These are phyloP conservation scores for Mycena sp. DNA, from an alignment of 1,284 basidiomycete species.

Conservation along the genomic window DNA sequence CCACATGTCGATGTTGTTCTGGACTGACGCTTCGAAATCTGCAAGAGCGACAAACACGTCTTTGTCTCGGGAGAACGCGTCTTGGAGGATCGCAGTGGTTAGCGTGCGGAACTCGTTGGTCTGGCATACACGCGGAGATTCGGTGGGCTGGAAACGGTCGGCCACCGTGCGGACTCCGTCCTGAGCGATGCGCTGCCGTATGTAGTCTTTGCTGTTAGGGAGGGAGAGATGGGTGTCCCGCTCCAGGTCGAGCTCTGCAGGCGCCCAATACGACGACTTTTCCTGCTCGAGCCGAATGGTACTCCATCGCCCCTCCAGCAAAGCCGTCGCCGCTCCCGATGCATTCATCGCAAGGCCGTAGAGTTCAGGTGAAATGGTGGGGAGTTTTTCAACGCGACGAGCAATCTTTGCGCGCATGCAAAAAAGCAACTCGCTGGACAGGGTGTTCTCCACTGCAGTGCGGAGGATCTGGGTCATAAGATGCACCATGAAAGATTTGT, in stretches of 20 bases:
- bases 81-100: slow-evolving; percentile 7
- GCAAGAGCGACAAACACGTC: slow-evolving; percentile 16
- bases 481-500: slow-evolving; percentile 58
- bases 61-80: slow-evolving; percentile 10
- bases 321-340: background rate
- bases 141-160: slow-evolving; percentile 3
- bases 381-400: slow-evolving; percentile 17
- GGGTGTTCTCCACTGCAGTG: background rate
- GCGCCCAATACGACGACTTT: slow-evolving; percentile 12
- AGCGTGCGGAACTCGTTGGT: slow-evolving; percentile 10
- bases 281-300: slow-evolving; percentile 11
- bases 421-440: slow-evolving; percentile 23
- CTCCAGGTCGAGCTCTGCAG: slow-evolving; percentile 20
- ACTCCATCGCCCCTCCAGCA: slow-evolving; percentile 16
- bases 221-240: slow-evolving; percentile 19
- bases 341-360: background rate
- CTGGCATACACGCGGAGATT: slow-evolving; percentile 11
- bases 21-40: slow-evolving; percentile 19
- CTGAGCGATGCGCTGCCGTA: slow-evolving; percentile 18
- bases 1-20: slow-evolving; percentile 19
- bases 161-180: background rate
- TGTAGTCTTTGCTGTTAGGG: slow-evolving; percentile 18
- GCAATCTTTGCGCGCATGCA: slow-evolving; percentile 24
- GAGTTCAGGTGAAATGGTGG: slow-evolving; percentile 6
- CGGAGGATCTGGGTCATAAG: slow-evolving; percentile 11